Evolutionary conservation across 208 protist species (phyloP), one percentile per base, ranked within the genome.

Genomic region (Trypanosoma rangeli): DNA sequence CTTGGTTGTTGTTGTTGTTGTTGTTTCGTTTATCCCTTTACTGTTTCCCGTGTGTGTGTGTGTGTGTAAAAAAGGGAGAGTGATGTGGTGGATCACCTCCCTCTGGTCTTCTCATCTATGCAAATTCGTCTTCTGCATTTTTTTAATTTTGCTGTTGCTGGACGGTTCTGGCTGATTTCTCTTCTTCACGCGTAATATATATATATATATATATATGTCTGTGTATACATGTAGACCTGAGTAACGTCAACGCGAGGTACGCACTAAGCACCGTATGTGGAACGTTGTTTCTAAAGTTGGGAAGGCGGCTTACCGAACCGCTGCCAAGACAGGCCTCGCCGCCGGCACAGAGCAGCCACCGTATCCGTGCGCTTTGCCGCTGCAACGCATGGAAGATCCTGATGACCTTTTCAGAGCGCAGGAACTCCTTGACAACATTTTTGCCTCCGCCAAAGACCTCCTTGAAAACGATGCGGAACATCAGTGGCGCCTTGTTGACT

Each of bases 361-460:
- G 18, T 95, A 95, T 71, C 87, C 90, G 15, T 95, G 90, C 59
- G 83, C 90, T 7, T 57, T 92, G n/a, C 90, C 90, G 5, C 76
- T 93, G 53, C 76, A 81, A 20, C 73, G 74, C 18, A 76, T 95
- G 42, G 74, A 87, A 12, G 70, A 78, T 74, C 24, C 62, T 48
- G 61, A 85, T 35, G 87, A 93, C 77, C 62, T 60, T 8, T 59
- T 53, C 2, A 31, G 72, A 15, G 73, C 87, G 22, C 73, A 90
- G 28, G 69, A 68, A 24, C 64, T 95, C 5, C 73, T 89, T 31
- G 86, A 89, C 72, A 71, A 68, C 55, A 84, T 78, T 20, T 89
- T 82, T 63, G 75, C 53, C 5, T 76, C 79, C 24, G 74, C 82
- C n/a, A 78, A 72, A 16, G 90, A 95, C 64, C 72, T 95, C 46